Evolutionary conservation across 345 rosid species (phyloP).

Genomic region (Hypericum androsaemum): DNA sequence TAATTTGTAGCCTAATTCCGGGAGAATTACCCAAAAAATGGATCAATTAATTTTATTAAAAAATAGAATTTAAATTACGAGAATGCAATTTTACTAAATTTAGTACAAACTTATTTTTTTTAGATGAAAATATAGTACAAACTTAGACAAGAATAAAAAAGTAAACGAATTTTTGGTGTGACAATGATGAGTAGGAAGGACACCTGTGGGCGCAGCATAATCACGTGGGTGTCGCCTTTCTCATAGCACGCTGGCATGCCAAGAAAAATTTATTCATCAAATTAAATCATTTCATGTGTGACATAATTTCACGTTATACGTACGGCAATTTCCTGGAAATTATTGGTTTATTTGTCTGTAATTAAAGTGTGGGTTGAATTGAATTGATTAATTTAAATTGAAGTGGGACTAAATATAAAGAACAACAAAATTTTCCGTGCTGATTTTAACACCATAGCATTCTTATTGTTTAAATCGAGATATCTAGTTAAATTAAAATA

Average conservation of each 20-base stretch:
- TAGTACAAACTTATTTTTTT: constrained; percentile 32
- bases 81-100: constrained; percentile 12
- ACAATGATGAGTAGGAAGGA: constrained; percentile 70
- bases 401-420: too few relatives aligned
- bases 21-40: too few relatives aligned
- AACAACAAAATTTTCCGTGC: too few relatives aligned
- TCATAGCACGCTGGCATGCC: constrained; percentile 51
- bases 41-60: neutral
- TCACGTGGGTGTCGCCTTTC: constrained; percentile 72
- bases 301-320: neutral
- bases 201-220: constrained; percentile 61
- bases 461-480: too few relatives aligned
- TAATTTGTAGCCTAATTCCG: too few relatives aligned
- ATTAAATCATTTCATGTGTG: neutral
- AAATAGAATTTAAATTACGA: constrained; percentile 14
- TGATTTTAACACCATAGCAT: too few relatives aligned
- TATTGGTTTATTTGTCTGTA: neutral
- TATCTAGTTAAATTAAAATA: too few relatives aligned
- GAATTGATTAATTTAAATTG: too few relatives aligned
- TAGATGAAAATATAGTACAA: constrained; percentile 29
- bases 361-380: too few relatives aligned
- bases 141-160: constrained; percentile 12
- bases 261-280: constrained; percentile 6
- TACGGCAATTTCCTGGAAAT: constrained; percentile 1
- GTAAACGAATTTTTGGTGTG: constrained; percentile 14